Percentiles rank a stretch among this genome's conserved stretches.
phyloP scores from a whole-genome alignment of 2,329 filamentous ascomycete genomes.

The Ramularia endophylla region DNA sequence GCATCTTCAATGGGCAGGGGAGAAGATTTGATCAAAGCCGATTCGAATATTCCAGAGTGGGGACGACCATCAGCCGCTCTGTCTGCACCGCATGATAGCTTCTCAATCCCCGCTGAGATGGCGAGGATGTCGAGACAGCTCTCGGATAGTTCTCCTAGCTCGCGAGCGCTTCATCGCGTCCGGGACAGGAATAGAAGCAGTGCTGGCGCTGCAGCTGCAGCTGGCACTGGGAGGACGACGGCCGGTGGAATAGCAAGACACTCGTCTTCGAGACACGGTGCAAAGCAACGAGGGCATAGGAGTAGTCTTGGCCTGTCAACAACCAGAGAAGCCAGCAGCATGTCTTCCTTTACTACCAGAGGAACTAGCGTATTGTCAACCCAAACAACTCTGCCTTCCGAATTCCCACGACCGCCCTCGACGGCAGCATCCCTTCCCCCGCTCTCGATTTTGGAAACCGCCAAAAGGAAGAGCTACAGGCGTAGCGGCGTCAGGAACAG shows the following conservation, averaged over 20 bases:
- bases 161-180: constrained; percentile 26
- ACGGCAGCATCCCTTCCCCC: constrained; percentile 22
- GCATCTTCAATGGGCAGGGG: constrained; percentile 34
- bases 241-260: constrained; percentile 29
- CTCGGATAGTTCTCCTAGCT: constrained; percentile 25
- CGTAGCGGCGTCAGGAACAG: constrained; percentile 17
- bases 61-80: constrained; percentile 32
- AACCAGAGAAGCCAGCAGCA: constrained; percentile 30
- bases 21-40: constrained; percentile 34
- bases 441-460: constrained; percentile 21
- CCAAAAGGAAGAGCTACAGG: constrained; percentile 31
- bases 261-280: constrained; percentile 14
- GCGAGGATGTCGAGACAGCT: constrained; percentile 31
- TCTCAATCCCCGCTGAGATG: constrained; percentile 38
- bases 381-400: constrained; percentile 31
- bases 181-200: constrained; percentile 28
- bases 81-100: constrained; percentile 38
- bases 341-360: constrained; percentile 33
- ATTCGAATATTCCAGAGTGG: constrained; percentile 35
- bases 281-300: constrained; percentile 17
- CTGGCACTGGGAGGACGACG: constrained; percentile 21
- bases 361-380: constrained; percentile 37
- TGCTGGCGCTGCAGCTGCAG: constrained; percentile 20
- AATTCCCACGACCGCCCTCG: constrained; percentile 31
- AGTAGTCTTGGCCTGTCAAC: constrained; percentile 23